phyloP scores from a whole-genome alignment of 768 basidiomycete genomes.

The Auricularia sp. region DNA sequence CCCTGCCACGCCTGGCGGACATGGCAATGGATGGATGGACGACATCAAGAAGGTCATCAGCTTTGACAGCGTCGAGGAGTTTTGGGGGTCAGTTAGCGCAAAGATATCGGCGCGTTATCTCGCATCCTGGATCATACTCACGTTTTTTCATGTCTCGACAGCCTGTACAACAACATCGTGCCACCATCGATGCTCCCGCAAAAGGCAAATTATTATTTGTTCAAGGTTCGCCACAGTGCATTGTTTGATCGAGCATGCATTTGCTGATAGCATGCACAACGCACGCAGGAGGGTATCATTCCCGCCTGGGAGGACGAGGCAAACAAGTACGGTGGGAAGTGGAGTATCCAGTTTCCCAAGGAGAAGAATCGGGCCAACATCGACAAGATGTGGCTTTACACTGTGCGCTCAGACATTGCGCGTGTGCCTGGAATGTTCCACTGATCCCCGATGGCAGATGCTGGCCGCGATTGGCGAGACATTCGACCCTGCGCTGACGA shows the following conservation, averaged over 20 bases:
- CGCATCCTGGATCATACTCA: conserved; percentile 8
- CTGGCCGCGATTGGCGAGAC: conserved; percentile 98
- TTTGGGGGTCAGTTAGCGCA: conserved; percentile 74
- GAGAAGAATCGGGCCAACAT: conserved; percentile 81
- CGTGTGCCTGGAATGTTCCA: background rate
- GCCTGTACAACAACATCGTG: conserved; percentile 93
- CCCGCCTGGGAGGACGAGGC: conserved; percentile 97
- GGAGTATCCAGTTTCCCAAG: conserved; percentile 94
- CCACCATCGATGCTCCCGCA: conserved; percentile 85
- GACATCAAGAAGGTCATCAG: conserved; percentile 94
- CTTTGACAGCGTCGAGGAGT: conserved; percentile 96
- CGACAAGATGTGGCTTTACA: conserved; percentile 98
- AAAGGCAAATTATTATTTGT: conserved; percentile 99
- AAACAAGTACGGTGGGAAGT: conserved; percentile 96
- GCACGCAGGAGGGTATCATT: conserved; percentile 76
- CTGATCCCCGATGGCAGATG: conserved; percentile 52
- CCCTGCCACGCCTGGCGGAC: conserved; percentile 51
- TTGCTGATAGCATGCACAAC: background rate
- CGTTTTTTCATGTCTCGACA: conserved; percentile 19
- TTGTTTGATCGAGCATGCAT: background rate
- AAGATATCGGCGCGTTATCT: background rate
- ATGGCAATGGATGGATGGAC: conserved; percentile 70
- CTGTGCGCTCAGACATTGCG: conserved; percentile 39
- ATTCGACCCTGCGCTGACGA: conserved; percentile 77
- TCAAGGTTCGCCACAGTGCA: conserved; percentile 55